Base-by-base conservation (phyloP, 495 filamentous ascomycete genomes). In the Aspergillus avenaceus region DNA sequence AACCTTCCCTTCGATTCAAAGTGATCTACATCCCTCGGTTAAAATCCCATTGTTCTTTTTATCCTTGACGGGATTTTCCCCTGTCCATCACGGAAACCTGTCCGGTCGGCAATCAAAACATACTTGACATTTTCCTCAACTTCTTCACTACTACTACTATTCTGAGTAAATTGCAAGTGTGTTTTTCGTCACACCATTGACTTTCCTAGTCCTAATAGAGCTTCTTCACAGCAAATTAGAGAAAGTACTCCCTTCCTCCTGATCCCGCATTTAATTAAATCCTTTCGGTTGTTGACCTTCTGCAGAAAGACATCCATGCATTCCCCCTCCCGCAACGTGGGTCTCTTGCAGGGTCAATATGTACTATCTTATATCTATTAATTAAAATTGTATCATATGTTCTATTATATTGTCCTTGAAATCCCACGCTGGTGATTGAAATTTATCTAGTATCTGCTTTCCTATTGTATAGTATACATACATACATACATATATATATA, bases 21-120 rank as follows among this genome's bases (percentile, higher is more conserved):
- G 37, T 19, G 37, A 23, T 11, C 22, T 41, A 18, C 18, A 41
- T 3, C 9, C 9, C n/a, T 31, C 36, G 44, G 36, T 46, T 53
- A 47, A 47, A 41, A 45, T 14, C 18, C 11, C 11, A n/a, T n/a
- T 11, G 32, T 12, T 45, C 24, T 21, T 25, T 40, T 24, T 14
- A 26, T 21, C 28, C 14, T 27, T 32, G 6, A 12, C 56, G 56
- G 56, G 41, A 29, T 59, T 55, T 60, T 55, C 49, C 56, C 56
- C 34, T 46, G 47, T 49, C 49, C 37, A 50, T 38, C 53, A 51
- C 56, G 56, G 56, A 53, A 42, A 11, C 29, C n/a, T 16, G 51
- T 50, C 56, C 56, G 25, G 18, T 44, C 44, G 11, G 26, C n/a
- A 31, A 45, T 45, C 14, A 45, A 29, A n/a, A 31, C 14, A 45